Percentiles rank a stretch among this genome's conserved stretches.
Evolutionary conservation across 1,139 yeast species (phyloP).

Genomic region (Saccharomyces hybrid): DNA sequence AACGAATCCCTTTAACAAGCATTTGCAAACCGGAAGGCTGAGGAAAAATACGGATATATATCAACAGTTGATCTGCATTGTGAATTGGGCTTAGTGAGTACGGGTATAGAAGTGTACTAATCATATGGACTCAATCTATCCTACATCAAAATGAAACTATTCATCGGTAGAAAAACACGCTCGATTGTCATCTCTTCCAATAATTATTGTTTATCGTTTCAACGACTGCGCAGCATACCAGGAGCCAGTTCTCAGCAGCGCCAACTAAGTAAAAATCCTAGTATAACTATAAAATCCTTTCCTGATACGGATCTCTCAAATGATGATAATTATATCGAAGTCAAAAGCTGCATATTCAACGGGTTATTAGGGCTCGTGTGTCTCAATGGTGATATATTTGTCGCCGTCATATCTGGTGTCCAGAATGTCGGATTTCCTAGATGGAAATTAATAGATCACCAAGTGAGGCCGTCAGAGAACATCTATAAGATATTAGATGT

Average conservation of each 20-base stretch:
- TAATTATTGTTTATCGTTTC: conserved; percentile 18
- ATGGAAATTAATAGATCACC: conserved; percentile 20
- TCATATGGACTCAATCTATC: background rate
- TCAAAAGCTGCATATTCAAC: conserved; percentile 31
- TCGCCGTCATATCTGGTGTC: conserved; percentile 53
- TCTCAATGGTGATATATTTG: conserved; percentile 46
- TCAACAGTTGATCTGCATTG: background rate
- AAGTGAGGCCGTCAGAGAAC: conserved; percentile 38
- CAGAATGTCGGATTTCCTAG: conserved; percentile 53
- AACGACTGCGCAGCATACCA: conserved; percentile 10
- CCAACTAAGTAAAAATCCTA: conserved; percentile 14
- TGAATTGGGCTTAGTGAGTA: background rate
- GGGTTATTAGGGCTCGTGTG: conserved; percentile 58
- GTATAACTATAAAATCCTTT: conserved; percentile 16
- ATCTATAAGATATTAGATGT: conserved; percentile 50
- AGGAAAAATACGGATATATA: background rate
- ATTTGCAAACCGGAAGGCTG: background rate
- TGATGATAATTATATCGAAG: conserved; percentile 13
- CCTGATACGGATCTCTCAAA: conserved; percentile 15
- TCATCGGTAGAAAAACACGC: conserved; percentile 22
- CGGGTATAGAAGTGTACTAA: background rate
- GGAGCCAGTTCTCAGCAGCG: conserved; percentile 2
- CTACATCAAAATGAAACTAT: conserved; percentile 12
- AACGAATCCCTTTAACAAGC: background rate
- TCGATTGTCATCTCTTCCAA: conserved; percentile 19